phyloP scores from a whole-genome alignment of 169 alveolate species.

The Babesia ovis region DNA sequence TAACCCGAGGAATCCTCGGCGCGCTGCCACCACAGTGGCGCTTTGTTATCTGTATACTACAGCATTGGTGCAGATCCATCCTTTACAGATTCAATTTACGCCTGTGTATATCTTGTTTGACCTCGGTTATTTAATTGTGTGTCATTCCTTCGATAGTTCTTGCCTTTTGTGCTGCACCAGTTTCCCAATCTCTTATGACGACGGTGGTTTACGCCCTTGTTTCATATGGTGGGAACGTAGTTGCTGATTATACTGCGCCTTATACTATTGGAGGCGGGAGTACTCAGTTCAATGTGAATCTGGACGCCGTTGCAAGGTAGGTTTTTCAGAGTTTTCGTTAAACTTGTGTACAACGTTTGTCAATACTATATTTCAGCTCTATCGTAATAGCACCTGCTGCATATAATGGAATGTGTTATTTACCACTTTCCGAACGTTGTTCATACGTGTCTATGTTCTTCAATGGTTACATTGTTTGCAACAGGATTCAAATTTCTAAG shows the following conservation, averaged over 20 bases:
- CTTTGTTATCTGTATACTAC: background rate
- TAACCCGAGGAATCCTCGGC: too few relatives aligned
- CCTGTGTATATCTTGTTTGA: background rate
- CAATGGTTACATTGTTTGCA: too few relatives aligned
- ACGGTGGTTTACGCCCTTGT: constrained; percentile 41
- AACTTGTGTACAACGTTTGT: too few relatives aligned
- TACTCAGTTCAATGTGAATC: constrained; percentile 31
- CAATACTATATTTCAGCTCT: too few relatives aligned
- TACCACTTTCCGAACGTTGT: too few relatives aligned
- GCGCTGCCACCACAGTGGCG: background rate
- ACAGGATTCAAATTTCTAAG: constrained; percentile 44
- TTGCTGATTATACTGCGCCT: constrained; percentile 64
- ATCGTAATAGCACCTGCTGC: too few relatives aligned
- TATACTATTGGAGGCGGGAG: background rate
- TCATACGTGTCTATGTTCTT: too few relatives aligned
- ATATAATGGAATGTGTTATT: too few relatives aligned
- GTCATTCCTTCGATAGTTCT: background rate
- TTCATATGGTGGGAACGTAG: constrained; percentile 45
- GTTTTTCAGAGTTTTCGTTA: too few relatives aligned
- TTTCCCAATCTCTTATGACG: constrained; percentile 33
- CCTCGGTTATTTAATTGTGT: background rate
- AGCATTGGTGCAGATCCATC: background rate
- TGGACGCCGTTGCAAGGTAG: constrained; percentile 61
- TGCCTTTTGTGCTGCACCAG: background rate
- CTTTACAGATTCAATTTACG: background rate